Evolutionary conservation across 2,329 filamentous ascomycete genomes (phyloP), one percentile per base, ranked within the genome.

Genomic region (Aspergillus luchuensis): DNA sequence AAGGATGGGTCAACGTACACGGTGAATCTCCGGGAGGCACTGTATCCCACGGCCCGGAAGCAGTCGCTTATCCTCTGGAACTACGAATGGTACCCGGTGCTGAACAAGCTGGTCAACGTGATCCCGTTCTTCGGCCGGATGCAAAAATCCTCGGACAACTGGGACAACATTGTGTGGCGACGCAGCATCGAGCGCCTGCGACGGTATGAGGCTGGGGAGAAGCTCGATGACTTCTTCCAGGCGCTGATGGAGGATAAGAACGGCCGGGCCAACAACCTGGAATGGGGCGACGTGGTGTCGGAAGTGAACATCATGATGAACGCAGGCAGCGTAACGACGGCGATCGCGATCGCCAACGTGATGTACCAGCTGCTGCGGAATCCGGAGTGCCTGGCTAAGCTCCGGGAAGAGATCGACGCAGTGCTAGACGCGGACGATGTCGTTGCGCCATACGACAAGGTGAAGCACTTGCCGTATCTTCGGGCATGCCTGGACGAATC

Each of bases 191-290:
- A 68, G 55, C 67, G 69, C 25, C 67, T 72, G 4, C 64, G 69
- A 5, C 70, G 72, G 17, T 71, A 74, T 61, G 67, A 79, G 21
- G 73, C 72, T 0, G 84, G 84, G 23, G 84, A 87, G 70, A 82
- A 82, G 61, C 76, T 87, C 0, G 80, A 84, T 48, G 85, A 87
- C 65, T 87, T 87, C 72, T 86, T 87, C 74, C 76, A 81, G 56
- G 77, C 79, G 0, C 69, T 87, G 5, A 84, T 87, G 81, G 81
- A 82, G 50, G 78, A 80, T 62, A 81, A 80, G 62, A 78, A 78
- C 41, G 78, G 79, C 0, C 69, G 71, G 7, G 69, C 78, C 0
- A 76, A 81, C 56, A 78, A 79, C 39, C 78, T 87, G 1, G 82
- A 85, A 61, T 84, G 79, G 79, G 84, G 85, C 23, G 85, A 88